Base-by-base conservation (phyloP, 805 yeast species). In the Ogataea henricii region DNA sequence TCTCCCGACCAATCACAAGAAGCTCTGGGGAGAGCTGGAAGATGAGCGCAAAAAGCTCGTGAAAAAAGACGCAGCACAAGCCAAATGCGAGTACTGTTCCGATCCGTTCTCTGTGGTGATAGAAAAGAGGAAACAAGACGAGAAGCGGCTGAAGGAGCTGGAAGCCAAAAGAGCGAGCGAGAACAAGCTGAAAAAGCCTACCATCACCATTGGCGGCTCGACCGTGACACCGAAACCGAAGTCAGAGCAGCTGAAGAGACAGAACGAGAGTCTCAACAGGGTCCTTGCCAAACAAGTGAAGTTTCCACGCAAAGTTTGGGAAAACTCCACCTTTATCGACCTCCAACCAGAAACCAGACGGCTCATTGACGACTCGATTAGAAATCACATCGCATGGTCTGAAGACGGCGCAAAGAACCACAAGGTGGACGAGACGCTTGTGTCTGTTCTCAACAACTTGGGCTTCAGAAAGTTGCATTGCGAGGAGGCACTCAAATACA, bases 1-100 rank as follows among this genome's bases (percentile, higher is more conserved):
- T 59, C 73, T 92, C 12, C 98, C 98, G 0, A 80, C 84, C 3
- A 82, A 85, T 26, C 96, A 89, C 63, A 82, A 89, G 53, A 79
- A 79, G 41, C 71, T 88, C 22, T 92, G 98, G 98, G 65, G 73
- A 18, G 81, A 78, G 17, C 68, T 92, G 48, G 96, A 88, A 46
- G 73, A 70, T 6, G 79, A 75, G 49, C 72, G 96, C 48, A 73
- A 76, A 53, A 59, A 64, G 34, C 52, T 82, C n/a, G 51, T 73
- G 30, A 77, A 76, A 48, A 67, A 64, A 6, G 71, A 80, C 58
- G 74, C 77, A 4, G 59, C 57, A 1, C 71, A 69, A 27, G 87
- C 85, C 43, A 77, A 76, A 49, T 63, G 65, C 30, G 56, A 76
- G 4, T 90, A 86, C 63, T 77, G 78, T 46, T 70, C 81, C 3